Conservation (phyloP, 306 rosid species). For the Prunus fruticosa region DNA sequence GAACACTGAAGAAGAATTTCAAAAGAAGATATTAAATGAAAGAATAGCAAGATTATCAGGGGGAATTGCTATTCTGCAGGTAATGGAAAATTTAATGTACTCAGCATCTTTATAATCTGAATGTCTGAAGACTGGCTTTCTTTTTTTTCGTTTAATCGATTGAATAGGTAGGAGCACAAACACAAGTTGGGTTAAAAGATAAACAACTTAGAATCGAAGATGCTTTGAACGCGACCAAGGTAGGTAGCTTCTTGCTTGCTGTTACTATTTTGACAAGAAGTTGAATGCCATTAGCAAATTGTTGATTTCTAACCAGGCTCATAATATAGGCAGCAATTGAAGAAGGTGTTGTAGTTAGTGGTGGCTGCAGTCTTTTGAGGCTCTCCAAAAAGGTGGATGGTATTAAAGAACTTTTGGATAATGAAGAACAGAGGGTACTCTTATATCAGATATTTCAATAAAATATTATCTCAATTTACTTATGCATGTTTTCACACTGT, state of each 20-base stretch:
- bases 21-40: conserved; percentile 76
- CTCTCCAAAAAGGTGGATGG: conserved; percentile 65
- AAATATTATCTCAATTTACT: not conserved
- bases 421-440: conserved; percentile 77
- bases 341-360: conserved; percentile 96
- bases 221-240: conserved; percentile 92
- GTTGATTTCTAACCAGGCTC: conserved; percentile 23
- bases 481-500: not conserved
- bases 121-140: conserved; percentile 11
- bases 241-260: conserved; percentile 11
- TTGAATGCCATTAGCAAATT: conserved; percentile 14
- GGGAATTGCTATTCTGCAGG: conserved; percentile 88
- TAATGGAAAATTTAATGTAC: conserved; percentile 20
- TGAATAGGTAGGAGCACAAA: conserved; percentile 89
- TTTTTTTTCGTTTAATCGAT: too few species aligned
- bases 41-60: conserved; percentile 88
- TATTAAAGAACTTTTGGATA: conserved; percentile 63
- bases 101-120: conserved; percentile 8
- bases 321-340: conserved; percentile 81
- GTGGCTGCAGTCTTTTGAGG: conserved; percentile 92
- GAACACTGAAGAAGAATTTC: conserved; percentile 80
- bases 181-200: conserved; percentile 93
- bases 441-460: not conserved
- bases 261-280: conserved; percentile 13
- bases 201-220: conserved; percentile 85